Conservation (phyloP, 345 rosid genomes). For the Abelmoschus esculentus region DNA sequence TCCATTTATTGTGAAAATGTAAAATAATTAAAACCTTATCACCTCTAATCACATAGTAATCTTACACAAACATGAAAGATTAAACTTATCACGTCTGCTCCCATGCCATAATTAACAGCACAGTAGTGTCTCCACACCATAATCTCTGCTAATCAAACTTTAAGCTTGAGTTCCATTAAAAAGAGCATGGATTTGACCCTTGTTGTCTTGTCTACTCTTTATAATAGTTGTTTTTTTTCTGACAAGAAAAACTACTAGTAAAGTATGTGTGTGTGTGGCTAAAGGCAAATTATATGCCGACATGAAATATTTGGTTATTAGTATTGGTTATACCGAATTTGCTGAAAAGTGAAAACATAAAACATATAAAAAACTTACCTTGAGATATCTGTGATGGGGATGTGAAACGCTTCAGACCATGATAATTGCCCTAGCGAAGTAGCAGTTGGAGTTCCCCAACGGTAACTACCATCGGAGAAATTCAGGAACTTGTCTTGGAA, state of each 20-base stretch:
- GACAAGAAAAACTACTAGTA: no score
- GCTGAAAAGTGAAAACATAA: no score
- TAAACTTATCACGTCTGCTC: neutral
- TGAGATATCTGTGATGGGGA: constrained; percentile 64
- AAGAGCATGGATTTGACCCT: neutral
- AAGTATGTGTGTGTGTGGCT: no score
- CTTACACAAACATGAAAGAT: no score
- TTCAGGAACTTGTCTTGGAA: constrained; percentile 40
- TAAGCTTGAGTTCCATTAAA: neutral
- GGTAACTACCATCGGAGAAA: constrained; percentile 72
- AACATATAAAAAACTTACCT: neutral
- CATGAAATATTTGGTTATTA: no score
- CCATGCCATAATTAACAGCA: neutral
- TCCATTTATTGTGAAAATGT: no score
- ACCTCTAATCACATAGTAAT: no score
- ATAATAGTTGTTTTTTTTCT: no score
- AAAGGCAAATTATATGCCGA: no score
- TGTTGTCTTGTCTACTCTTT: neutral
- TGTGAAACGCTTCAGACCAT: constrained; percentile 97
- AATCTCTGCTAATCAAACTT: neutral
- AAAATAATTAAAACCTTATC: no score
- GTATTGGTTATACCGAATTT: no score
- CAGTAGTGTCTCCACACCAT: neutral
- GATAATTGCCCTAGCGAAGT: constrained; percentile 60
- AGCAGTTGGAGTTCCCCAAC: constrained; percentile 93